phyloP scores from a whole-genome alignment of 2,329 filamentous ascomycete species.

The Hypoxylon rubiginosum region DNA sequence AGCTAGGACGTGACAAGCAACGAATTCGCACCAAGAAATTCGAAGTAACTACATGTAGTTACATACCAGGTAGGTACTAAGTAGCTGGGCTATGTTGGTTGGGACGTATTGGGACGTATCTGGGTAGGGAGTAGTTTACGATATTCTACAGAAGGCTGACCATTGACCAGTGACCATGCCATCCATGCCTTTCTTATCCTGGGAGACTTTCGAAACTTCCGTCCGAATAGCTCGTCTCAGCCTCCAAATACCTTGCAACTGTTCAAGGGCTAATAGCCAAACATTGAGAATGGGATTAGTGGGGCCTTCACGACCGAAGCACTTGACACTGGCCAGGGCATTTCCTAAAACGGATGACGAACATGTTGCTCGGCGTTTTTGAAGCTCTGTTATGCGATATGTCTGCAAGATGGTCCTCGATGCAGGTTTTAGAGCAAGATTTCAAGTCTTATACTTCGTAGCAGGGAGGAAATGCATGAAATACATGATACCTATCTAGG shows the following conservation, averaged over 20 bases:
- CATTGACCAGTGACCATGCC: too few relatives aligned
- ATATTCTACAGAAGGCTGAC: constrained; percentile 24
- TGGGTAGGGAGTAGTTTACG: not conserved
- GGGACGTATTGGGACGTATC: not conserved
- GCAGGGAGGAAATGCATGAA: constrained; percentile 8
- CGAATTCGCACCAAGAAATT: not conserved
- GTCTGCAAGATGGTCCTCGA: constrained; percentile 32
- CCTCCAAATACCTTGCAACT: constrained; percentile 32
- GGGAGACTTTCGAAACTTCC: constrained; percentile 41
- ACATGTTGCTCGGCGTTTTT: constrained; percentile 35
- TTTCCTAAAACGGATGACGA: constrained; percentile 35
- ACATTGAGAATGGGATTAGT: constrained; percentile 25
- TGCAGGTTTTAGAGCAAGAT: constrained; percentile 19
- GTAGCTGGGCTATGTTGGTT: not conserved
- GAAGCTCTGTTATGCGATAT: constrained; percentile 26
- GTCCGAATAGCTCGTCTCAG: constrained; percentile 42
- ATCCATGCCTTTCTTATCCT: constrained; percentile 2
- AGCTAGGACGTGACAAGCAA: constrained; percentile 5
- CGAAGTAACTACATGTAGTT: not conserved
- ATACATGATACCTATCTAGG: constrained; percentile 18
- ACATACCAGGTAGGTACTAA: not conserved
- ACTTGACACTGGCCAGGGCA: constrained; percentile 27
- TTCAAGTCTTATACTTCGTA: not conserved
- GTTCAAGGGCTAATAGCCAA: constrained; percentile 35
- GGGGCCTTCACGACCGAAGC: constrained; percentile 12